Conservation (phyloP, 129 eudicot genomes). For the Apium graveolens region DNA sequence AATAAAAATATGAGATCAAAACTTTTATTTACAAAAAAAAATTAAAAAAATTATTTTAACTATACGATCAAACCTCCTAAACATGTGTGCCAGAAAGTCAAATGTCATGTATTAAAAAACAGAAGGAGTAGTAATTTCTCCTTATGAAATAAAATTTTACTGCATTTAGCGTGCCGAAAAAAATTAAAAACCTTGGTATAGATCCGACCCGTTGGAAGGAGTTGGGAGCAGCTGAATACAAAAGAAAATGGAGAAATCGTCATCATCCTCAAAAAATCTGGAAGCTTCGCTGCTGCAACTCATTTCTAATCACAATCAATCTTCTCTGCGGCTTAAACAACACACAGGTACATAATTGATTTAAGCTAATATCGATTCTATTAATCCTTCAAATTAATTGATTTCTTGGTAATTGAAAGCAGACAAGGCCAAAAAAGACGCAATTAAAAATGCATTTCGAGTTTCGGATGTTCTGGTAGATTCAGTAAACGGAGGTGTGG, state of each 20-base stretch:
- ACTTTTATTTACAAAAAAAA: no score
- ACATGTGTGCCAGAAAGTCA: no score
- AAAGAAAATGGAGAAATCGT: conserved; percentile 20
- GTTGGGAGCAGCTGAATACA: not conserved
- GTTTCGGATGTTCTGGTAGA: conserved; percentile 74
- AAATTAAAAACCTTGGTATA: not conserved
- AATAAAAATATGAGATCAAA: no score
- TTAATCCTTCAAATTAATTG: not conserved
- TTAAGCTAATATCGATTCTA: not conserved
- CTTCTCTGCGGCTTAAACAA: conserved; percentile 47
- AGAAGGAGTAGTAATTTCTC: no score
- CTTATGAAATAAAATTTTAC: no score
- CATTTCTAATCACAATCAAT: conserved; percentile 46
- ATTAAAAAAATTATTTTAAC: no score
- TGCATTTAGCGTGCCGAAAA: no score
- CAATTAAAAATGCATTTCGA: conserved; percentile 43
- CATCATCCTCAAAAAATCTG: conserved; percentile 26
- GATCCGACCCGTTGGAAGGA: not conserved
- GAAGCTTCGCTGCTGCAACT: conserved; percentile 65
- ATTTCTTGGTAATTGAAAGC: not conserved
- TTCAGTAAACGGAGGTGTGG: conserved; percentile 76
- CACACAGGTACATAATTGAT: conserved; percentile 38
- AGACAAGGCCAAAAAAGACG: conserved; percentile 82
- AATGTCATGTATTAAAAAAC: no score
- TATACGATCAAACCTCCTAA: no score